phyloP scores from a whole-genome alignment of 768 basidiomycete genomes.

The Russula vinacea region DNA sequence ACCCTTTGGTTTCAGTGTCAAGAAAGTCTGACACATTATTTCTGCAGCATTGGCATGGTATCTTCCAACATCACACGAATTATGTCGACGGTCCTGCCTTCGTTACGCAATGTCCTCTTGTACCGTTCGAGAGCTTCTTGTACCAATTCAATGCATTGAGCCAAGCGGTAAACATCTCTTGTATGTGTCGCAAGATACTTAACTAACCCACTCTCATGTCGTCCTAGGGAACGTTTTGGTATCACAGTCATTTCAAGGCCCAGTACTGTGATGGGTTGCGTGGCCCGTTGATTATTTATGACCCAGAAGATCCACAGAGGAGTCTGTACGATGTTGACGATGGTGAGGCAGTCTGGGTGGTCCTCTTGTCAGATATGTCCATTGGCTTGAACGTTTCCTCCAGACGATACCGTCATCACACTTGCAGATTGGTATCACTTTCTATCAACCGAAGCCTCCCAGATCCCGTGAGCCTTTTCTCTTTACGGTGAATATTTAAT shows the following conservation, averaged over 20 bases:
- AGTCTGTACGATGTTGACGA: conserved; percentile 34
- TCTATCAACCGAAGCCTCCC: neutral
- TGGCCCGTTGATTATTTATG: conserved; percentile 34
- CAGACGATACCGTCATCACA: conserved; percentile 32
- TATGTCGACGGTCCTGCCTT: conserved; percentile 45
- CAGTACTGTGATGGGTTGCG: conserved; percentile 41
- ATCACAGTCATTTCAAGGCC: conserved; percentile 39
- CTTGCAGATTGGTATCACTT: conserved; percentile 33
- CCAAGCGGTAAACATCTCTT: conserved; percentile 39
- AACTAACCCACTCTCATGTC: neutral
- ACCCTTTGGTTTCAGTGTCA: neutral
- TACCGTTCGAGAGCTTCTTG: conserved; percentile 40
- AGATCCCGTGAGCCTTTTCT: neutral
- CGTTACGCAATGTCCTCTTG: conserved; percentile 48
- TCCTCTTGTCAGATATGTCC: neutral
- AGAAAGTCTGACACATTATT: neutral
- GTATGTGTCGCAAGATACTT: conserved; percentile 32
- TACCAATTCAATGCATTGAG: conserved; percentile 40
- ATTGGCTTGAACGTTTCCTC: neutral
- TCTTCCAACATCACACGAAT: conserved; percentile 43
- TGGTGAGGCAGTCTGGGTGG: conserved; percentile 26
- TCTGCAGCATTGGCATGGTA: conserved; percentile 55
- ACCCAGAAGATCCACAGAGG: conserved; percentile 34
- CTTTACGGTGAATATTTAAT: neutral
- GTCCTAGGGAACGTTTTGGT: conserved; percentile 36